Evolutionary conservation across 805 yeast species (phyloP), one percentile per base, ranked within the genome.

Genomic region (Candida takata): DNA sequence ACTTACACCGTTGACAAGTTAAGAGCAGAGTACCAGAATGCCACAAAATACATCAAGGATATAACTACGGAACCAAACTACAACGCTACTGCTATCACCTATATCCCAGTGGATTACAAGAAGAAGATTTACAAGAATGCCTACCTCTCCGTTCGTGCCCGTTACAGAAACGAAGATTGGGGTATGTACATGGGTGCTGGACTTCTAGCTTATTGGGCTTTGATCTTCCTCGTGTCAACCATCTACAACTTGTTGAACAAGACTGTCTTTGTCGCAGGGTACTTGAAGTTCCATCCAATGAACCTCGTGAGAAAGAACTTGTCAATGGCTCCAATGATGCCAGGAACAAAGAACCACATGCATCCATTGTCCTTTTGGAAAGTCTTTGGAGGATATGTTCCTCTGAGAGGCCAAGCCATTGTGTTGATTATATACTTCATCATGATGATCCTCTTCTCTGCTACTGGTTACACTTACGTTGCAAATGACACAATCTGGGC

Each of bases 151-250:
- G 43, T 47, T 27, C 40, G 44, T 16, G 37, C 43, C 24, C 58
- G 70, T 49, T 64, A 41, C 33, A 49, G 54, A 12, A 67, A 65
- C 40, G 31, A 52, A 6, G 64, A 62, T 36, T 57, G 57, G 16
- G 69, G 78, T 3, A 61, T 71, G 20, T 62, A 56, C 40, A 55
- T 68, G 48, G 80, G 73, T 28, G 57, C 65, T 11, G 74, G 65
- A 3, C 43, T 66, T 25, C 37, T 76, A 16, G 69, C 70, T 0
- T 72, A 67, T 43, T 73, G 79, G 77, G 69, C 60, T 4, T 34
- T 61, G 2, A 55, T 76, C 27, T 46, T 72, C 36, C 28, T 74
- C 1, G 20, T 67, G 17, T 63, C 72, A 4, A 64, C 65, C 2
- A 15, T 71, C 12, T 45, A 45, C 43, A 51, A 50, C 37, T 24